Percentiles rank a stretch among this genome's conserved stretches.
Conservation (phyloP, 75 land plant genomes). For the Selaginella tamariscina region DNA sequence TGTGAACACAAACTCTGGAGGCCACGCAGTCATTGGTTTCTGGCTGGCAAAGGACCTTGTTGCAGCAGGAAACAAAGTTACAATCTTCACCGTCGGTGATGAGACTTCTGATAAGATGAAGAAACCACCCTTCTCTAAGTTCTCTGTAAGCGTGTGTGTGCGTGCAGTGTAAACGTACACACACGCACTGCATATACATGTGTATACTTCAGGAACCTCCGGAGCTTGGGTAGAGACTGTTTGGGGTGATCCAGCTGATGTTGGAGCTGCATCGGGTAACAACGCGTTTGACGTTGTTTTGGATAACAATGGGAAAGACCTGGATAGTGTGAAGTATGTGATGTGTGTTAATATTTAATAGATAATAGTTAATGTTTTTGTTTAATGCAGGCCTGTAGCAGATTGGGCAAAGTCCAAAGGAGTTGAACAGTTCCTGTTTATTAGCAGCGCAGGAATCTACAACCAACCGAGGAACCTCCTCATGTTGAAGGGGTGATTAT, state of each 20-base stretch:
- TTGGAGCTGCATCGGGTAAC: constrained; percentile 50
- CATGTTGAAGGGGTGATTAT: constrained; percentile 91
- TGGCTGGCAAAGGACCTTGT: constrained; percentile 74
- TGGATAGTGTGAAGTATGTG: constrained; percentile 67
- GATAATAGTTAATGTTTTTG: not conserved
- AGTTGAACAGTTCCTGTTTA: constrained; percentile 68
- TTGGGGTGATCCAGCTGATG: constrained; percentile 76
- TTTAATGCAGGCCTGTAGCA: constrained; percentile 69
- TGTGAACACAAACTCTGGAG: constrained; percentile 91
- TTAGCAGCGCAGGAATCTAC: constrained; percentile 98
- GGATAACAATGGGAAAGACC: constrained; percentile 95
- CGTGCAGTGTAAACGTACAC: not conserved
- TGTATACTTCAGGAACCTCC: constrained; percentile 47
- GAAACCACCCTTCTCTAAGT: constrained; percentile 84
- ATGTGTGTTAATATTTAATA: not conserved
- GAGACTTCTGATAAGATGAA: constrained; percentile 89
- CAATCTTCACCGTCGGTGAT: constrained; percentile 82
- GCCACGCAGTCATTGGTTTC: constrained; percentile 95
- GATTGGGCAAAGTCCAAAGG: constrained; percentile 91
- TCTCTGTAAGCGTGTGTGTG: constrained; percentile 33
- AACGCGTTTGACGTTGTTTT: constrained; percentile 70
- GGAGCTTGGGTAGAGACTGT: constrained; percentile 68
- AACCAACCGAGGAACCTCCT: constrained; percentile 84
- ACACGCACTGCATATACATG: not conserved
- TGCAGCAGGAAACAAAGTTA: constrained; percentile 64